Base-by-base conservation (phyloP, 495 filamentous ascomycete genomes). In the Chaetomidium leptoderma region DNA sequence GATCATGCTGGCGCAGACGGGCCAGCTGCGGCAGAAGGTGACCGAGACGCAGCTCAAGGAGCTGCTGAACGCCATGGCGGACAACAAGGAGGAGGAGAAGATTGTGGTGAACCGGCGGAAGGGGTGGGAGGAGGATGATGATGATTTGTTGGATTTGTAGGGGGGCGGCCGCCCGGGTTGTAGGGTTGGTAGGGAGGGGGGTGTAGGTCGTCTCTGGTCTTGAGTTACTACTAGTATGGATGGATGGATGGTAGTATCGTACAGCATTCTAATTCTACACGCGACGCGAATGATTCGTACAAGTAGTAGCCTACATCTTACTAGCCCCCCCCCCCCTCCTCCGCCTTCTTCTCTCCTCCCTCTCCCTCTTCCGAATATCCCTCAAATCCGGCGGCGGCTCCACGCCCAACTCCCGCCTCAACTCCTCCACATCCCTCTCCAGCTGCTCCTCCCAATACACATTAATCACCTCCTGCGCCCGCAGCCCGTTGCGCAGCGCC, bases 371-470 rank as follows among this genome's bases (percentile, higher is more conserved):
- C 66, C 93, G 76, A 14, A 90, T 92, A 43, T 84, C 81, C 58
- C 93, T 81, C 74, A 97, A 72, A 80, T 98, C 92, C 14, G 91
- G 90, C 58, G 95, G 95, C 65, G 78, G 83, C 75, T 97, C 91
- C 51, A 97, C 88, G 8, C 88, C 84, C 62, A 97, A 63, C 70
- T 90, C 79, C 14, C 52, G 62, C 63, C 93, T 78, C 65, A 97
- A 63, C 60, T 82, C 88, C 43, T 84, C 80, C 29, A 96, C 91
- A 76, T 92, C 85, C 59, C 83, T 88, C 75, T 91, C 86, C 66
- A 98, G 68, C 70, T 93, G 79, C 79, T 97, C 92, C 76, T 98
- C 93, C 95, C 95, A 98, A 63, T 96, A 98, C 8, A 98, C 88
- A 76, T 96, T 97, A 56, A 98, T 91, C 30, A 98, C 76, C 70